Evolutionary conservation across 163 green algal species (phyloP).

Genomic region (Scenedesmus sp.): DNA sequence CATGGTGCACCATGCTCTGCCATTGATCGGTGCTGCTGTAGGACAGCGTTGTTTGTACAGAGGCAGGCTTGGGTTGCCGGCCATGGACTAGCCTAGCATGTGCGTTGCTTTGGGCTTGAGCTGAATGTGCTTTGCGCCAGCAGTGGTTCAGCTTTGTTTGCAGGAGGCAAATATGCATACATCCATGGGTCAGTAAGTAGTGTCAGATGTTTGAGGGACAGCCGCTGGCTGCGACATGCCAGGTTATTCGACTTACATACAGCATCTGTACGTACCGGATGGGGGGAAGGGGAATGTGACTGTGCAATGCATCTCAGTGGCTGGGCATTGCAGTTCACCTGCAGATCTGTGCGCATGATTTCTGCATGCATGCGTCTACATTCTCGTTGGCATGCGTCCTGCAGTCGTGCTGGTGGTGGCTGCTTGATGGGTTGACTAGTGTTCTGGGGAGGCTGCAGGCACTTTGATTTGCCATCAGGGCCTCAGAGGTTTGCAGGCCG

Average conservation of each 20-base stretch:
- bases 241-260: not conserved
- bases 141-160: not conserved
- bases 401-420: not conserved
- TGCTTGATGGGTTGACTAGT: not conserved
- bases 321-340: not conserved
- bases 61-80: not conserved
- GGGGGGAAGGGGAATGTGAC: not conserved
- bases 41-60: constrained; percentile 1
- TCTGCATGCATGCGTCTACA: too few species aligned
- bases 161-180: not conserved
- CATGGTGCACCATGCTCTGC: not conserved
- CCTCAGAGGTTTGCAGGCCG: not conserved
- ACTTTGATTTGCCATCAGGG: not conserved
- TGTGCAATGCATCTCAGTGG: not conserved
- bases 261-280: not conserved
- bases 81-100: not conserved
- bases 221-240: not conserved
- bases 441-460: not conserved
- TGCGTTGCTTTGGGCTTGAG: not conserved
- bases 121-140: not conserved
- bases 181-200: not conserved
- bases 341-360: not conserved
- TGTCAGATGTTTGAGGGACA: not conserved
- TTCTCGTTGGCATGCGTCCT: too few species aligned
- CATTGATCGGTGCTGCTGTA: not conserved